Evolutionary conservation across 495 filamentous ascomycete genomes (phyloP), one percentile per base, ranked within the genome.

Genomic region (Podospora pseudoanserina): DNA sequence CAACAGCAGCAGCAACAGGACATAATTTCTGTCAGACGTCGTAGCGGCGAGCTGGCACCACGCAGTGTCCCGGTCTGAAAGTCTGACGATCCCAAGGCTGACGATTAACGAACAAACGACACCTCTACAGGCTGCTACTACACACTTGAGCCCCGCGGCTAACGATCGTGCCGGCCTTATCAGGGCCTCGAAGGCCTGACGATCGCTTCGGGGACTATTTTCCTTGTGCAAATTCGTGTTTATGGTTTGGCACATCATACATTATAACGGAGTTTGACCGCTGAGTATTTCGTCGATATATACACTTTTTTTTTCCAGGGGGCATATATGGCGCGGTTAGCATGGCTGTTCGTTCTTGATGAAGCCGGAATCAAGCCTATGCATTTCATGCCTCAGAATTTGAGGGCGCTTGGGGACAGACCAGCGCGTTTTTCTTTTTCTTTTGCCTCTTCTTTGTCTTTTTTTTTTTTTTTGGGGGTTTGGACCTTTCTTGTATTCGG

Each of bases 11-110:
- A 76, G 49, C 69, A 71, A 65, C 73, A 74, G 58, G 68, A 72
- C 65, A 70, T 73, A 28, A 49, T 49, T 13, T 49, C 39, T 5
- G 39, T 49, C 39, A 71, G 75, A 63, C 74, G 80, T 54, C 81
- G 81, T 64, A 83, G 81, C 73, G 81, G 81, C 63, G 80, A 83
- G 53, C 71, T 79, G 60, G 76, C 79, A 65, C 76, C 81, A 62
- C 76, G 81, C 20, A 82, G 80, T 64, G 75, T 82, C 34, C 78
- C 79, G 20, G 75, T 74, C 70, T 81, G 77, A 67, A 66, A 28
- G 39, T 49, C 23, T 58, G 2, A 58, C 55, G 23, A 20, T 58
- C 3, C 59, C 67, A 39, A 32, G 39, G 20, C 49, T 71, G 63
- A 69, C 63, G 68, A 75, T 13, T 72, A 58, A 74, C 62, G 67